A percentile compares a stretch with the other conserved stretches of the same genome.
Conservation (phyloP, 768 basidiomycete genomes). For the Nidularia sp. region DNA sequence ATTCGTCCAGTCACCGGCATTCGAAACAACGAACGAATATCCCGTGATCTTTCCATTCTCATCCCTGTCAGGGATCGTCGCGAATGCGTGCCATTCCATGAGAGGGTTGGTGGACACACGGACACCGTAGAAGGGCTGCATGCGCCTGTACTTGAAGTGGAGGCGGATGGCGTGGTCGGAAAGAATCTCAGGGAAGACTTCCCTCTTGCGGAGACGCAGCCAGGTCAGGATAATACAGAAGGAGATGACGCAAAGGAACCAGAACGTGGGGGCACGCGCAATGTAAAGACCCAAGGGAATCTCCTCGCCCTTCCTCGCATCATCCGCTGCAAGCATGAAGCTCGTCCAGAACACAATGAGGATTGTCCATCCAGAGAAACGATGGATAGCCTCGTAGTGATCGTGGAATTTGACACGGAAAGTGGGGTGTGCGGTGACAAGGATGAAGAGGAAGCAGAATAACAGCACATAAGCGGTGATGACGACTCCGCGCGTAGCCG, state of each 20-base stretch:
- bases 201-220: constrained; percentile 44
- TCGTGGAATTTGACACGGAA: constrained; percentile 45
- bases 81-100: too few species aligned
- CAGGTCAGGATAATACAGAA: constrained; percentile 44
- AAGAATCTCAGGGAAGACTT: constrained; percentile 42
- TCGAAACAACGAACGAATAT: too few species aligned
- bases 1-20: too few species aligned
- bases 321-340: constrained; percentile 26
- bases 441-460: constrained; percentile 41
- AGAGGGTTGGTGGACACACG: too few species aligned
- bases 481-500: constrained; percentile 8
- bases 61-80: too few species aligned
- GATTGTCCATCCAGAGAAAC: constrained; percentile 49
- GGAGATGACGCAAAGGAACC: constrained; percentile 30
- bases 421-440: constrained; percentile 43
- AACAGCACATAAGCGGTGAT: constrained; percentile 32
- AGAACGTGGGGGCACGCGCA: constrained; percentile 41
- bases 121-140: too few species aligned
- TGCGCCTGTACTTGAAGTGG: too few species aligned
- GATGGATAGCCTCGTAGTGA: constrained; percentile 50
- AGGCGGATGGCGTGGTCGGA: constrained; percentile 52
- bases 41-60: too few species aligned
- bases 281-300: constrained; percentile 36
- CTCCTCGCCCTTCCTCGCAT: constrained; percentile 25
- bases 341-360: constrained; percentile 46